Percentiles rank a stretch among this genome's conserved stretches.
Conservation (phyloP, 495 filamentous ascomycete genomes). For the Mycothermus thermophilus region DNA sequence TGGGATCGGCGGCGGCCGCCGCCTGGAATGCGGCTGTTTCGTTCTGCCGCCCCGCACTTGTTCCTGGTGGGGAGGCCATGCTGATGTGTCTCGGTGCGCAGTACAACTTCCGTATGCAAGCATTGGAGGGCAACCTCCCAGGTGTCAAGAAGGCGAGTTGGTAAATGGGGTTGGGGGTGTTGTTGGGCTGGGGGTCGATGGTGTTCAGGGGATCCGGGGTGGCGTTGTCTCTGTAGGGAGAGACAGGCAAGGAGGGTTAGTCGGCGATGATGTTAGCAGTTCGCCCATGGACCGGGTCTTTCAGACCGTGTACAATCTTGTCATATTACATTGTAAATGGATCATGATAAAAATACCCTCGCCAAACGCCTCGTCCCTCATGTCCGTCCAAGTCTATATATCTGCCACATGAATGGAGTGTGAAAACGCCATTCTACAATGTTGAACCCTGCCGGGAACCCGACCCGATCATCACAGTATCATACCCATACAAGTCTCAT, state of each 20-base stretch:
- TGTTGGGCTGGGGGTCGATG: neutral
- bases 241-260: too few species aligned
- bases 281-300: too few species aligned
- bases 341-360: constrained; percentile 1
- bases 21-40: neutral
- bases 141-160: constrained; percentile 94
- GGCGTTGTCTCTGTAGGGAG: neutral
- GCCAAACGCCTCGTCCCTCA: constrained; percentile 7
- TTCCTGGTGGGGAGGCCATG: too few species aligned
- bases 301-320: constrained; percentile 13
- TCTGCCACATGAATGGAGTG: constrained; percentile 2
- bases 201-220: neutral
- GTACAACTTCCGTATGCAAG: constrained; percentile 87
- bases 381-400: constrained; percentile 1
- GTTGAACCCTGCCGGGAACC: too few species aligned
- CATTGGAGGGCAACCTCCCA: constrained; percentile 73
- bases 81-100: too few species aligned
- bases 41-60: too few species aligned
- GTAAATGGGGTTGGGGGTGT: constrained; percentile 37
- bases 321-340: constrained; percentile 16
- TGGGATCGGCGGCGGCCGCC: constrained; percentile 8
- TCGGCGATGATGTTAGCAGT: too few species aligned
- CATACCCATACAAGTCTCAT: too few species aligned
- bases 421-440: constrained; percentile 9
- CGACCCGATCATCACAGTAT: too few species aligned